Percentiles rank a stretch among this genome's conserved stretches.
Conservation (phyloP, 352 stramenopile genomes). For the Peronospora farinosa region DNA sequence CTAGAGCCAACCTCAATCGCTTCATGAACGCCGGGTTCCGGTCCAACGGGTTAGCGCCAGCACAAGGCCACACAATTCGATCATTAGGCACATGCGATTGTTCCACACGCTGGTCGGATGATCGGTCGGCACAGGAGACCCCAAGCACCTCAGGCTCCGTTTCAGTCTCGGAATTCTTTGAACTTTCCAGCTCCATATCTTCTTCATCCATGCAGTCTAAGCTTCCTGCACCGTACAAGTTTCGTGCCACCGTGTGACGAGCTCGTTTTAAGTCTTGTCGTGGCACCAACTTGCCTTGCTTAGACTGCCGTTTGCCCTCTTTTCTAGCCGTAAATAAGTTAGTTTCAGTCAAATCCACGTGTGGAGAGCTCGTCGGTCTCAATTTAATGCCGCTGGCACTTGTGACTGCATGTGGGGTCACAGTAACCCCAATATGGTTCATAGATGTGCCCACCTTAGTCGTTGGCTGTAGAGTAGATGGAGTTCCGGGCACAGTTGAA, state of each 20-base stretch:
- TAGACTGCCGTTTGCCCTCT: slow-evolving; percentile 20
- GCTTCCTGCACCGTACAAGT: slow-evolving; percentile 17
- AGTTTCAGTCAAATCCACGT: slow-evolving; percentile 14
- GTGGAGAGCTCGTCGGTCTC: slow-evolving; percentile 19
- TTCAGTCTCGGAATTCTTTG: slow-evolving; percentile 15
- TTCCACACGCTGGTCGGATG: background rate
- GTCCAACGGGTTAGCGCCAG: slow-evolving; percentile 1
- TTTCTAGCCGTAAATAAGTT: slow-evolving; percentile 15
- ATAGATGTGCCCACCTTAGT: slow-evolving; percentile 3
- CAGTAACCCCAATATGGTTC: background rate
- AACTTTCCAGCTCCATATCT: slow-evolving; percentile 4
- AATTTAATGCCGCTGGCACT: background rate
- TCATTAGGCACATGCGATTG: background rate
- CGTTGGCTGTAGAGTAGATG: background rate
- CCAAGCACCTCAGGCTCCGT: slow-evolving; percentile 26
- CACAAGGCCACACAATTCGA: slow-evolving; percentile 17
- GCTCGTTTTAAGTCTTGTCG: slow-evolving; percentile 14
- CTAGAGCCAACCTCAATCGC: slow-evolving; percentile 39
- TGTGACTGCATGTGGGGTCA: slow-evolving; percentile 11
- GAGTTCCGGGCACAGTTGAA: slow-evolving; percentile 1
- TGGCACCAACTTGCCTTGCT: background rate
- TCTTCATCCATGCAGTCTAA: slow-evolving; percentile 15
- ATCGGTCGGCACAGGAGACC: background rate
- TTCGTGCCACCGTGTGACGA: slow-evolving; percentile 16
- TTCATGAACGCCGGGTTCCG: slow-evolving; percentile 32